Percentiles rank a stretch among this genome's conserved stretches.
Evolutionary conservation across 2,329 filamentous ascomycete species (phyloP).

Genomic region (Epichloe typhina): DNA sequence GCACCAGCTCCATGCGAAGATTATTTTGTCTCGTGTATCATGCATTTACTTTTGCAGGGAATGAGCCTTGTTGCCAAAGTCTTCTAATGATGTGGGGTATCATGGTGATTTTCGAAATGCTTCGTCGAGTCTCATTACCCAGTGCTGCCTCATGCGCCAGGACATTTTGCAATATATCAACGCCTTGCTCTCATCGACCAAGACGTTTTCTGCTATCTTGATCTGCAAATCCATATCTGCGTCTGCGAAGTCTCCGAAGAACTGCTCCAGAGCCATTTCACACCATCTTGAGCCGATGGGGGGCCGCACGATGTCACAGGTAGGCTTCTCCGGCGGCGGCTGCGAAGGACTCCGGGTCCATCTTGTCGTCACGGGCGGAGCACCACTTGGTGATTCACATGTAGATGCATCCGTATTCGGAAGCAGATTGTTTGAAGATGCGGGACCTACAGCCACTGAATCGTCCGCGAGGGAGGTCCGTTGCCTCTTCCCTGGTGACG

Average conservation of each 20-base stretch:
- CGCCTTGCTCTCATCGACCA: constrained; percentile 46
- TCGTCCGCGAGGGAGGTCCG: constrained; percentile 17
- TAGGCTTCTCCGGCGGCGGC: not conserved
- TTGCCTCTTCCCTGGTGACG: constrained; percentile 20
- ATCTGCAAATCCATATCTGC: constrained; percentile 46
- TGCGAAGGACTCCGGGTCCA: not conserved
- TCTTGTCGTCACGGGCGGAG: not conserved
- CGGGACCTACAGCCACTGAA: not conserved
- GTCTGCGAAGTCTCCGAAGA: constrained; percentile 43
- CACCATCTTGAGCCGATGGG: constrained; percentile 34
- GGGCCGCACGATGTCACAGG: constrained; percentile 18
- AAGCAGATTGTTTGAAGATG: not conserved
- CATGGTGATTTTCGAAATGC: constrained; percentile 1
- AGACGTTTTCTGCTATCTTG: constrained; percentile 43
- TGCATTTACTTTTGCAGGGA: not conserved
- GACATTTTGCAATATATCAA: constrained; percentile 52
- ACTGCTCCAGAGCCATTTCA: constrained; percentile 44
- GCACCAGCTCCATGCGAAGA: not conserved
- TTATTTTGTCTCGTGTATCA: not conserved
- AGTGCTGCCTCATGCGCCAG: constrained; percentile 35
- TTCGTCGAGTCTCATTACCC: constrained; percentile 40
- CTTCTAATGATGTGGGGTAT: not conserved
- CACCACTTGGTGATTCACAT: not conserved
- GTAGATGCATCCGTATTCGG: not conserved
- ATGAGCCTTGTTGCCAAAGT: not conserved